Evolutionary conservation across 352 stramenopile species (phyloP), one percentile per base, ranked within the genome.

Genomic region (Globisporangium nodosum): DNA sequence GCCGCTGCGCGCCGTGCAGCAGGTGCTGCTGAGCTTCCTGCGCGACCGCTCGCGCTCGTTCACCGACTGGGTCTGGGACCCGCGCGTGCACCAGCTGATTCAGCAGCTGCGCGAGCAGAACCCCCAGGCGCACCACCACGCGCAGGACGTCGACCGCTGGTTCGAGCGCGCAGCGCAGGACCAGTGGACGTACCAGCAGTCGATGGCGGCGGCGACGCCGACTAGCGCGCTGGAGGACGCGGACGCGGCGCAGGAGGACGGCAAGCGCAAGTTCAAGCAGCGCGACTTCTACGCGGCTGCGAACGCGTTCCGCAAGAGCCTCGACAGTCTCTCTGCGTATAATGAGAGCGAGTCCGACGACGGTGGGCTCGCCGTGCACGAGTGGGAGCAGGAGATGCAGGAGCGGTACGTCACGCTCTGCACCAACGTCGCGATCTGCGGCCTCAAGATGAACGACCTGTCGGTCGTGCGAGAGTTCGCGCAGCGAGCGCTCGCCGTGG

Each of bases 11-110:
- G 71, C 82, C 7, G 80, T 92, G 43, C 82, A 88, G 56, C 68
- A 92, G 18, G 66, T 92, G 55, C 68, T 94, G 47, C 46, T 89
- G 40, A 77, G 77, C 45, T 94, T 94, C 53, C 52, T 90, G 46
- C 66, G 54, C 24, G 82, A 94, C 51, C 5, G 50, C 18, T 80
- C 71, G 37, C 73, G 76, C 15, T 70, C 71, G 37, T 90, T 94
- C 53, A 70, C 81, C 49, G 80, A 92, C 55, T 89, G 83, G 74
- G 71, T 94, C 1, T 92, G 81, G 82, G 82, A 94, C 52, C 69
- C 80, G 0, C 63, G 66, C 12, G 74, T 87, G 31, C 82, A 71
- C 11, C 68, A 87, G 47, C 69, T 87, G 21, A n/a, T n/a, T n/a
- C n/a, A n/a, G n/a, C 63, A 65, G 5, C 67, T 94, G 56, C 71